Conservation (phyloP, 73 alveolate genomes). For the Paramecium bursaria region DNA sequence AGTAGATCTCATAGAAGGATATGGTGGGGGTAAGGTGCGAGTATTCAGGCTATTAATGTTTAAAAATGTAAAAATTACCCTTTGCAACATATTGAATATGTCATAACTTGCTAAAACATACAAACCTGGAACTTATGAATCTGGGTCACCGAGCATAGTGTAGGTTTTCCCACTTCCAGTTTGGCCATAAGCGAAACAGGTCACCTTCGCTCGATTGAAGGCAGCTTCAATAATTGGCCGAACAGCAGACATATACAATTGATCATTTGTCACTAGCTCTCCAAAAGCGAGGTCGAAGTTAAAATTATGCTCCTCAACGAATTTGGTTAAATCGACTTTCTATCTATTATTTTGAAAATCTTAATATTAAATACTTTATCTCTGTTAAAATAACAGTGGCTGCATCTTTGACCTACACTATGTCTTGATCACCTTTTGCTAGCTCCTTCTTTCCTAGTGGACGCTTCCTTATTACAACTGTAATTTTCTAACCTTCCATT, state of each 20-base stretch:
- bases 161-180: slow-evolving; percentile 99
- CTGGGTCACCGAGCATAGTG: slow-evolving; percentile 97
- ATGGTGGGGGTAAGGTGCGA: slow-evolving; percentile 84
- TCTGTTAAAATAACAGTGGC: slow-evolving; percentile 95
- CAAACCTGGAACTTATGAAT: slow-evolving; percentile 93
- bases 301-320: slow-evolving; percentile 89
- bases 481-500: slow-evolving; percentile 89
- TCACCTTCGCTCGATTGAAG: slow-evolving; percentile 87
- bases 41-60: slow-evolving; percentile 66
- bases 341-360: slow-evolving; percentile 14
- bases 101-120: slow-evolving; percentile 98
- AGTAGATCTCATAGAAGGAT: slow-evolving; percentile 99
- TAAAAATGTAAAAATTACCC: slow-evolving; percentile 64
- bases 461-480: slow-evolving; percentile 99
- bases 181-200: slow-evolving; percentile 97
- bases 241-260: slow-evolving; percentile 74
- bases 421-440: slow-evolving; percentile 89
- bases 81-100: slow-evolving; percentile 84
- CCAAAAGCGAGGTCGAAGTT: slow-evolving; percentile 87
- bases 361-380: slow-evolving; percentile 79
- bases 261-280: slow-evolving; percentile 73
- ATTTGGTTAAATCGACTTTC: slow-evolving; percentile 62
- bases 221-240: slow-evolving; percentile 87
- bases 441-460: slow-evolving; percentile 97
- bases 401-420: slow-evolving; percentile 84